phyloP scores from a whole-genome alignment of 179 eudicot species.

The Spergularia azorica region DNA sequence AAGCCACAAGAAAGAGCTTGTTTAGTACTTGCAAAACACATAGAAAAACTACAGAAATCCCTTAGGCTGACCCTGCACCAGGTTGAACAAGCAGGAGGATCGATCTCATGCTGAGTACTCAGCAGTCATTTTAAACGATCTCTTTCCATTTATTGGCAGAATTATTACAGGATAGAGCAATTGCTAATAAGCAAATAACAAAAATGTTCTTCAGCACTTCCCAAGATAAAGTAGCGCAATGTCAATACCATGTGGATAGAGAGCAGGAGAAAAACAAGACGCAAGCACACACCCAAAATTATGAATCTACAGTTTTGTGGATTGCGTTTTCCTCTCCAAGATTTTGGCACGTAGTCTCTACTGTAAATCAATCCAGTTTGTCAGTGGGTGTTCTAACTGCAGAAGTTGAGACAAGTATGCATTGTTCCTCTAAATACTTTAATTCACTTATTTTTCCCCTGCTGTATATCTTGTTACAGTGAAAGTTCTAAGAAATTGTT shows the following conservation, averaged over 20 bases:
- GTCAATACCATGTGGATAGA: background rate
- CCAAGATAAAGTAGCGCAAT: background rate
- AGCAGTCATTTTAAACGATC: background rate
- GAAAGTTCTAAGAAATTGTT: background rate
- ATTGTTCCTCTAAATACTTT: background rate
- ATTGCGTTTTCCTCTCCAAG: background rate
- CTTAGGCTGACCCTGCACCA: background rate
- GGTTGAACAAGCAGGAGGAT: background rate
- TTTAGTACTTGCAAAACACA: constrained; percentile 6
- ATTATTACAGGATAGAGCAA: constrained; percentile 5
- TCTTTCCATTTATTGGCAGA: background rate
- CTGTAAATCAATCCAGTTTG: background rate
- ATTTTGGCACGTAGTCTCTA: background rate
- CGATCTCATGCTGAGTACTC: background rate
- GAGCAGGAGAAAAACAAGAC: background rate
- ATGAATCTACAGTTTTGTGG: background rate
- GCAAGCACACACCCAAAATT: background rate
- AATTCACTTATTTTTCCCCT: background rate
- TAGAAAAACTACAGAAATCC: constrained; percentile 1
- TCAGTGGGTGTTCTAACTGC: too few relatives aligned
- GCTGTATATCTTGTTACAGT: background rate
- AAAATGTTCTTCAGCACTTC: background rate
- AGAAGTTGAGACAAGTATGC: background rate
- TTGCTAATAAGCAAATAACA: background rate
- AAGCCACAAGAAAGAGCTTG: constrained; percentile 16